Evolutionary conservation across 116 monocot genomes (phyloP).

Genomic region (Trichopus zeylanicus): DNA sequence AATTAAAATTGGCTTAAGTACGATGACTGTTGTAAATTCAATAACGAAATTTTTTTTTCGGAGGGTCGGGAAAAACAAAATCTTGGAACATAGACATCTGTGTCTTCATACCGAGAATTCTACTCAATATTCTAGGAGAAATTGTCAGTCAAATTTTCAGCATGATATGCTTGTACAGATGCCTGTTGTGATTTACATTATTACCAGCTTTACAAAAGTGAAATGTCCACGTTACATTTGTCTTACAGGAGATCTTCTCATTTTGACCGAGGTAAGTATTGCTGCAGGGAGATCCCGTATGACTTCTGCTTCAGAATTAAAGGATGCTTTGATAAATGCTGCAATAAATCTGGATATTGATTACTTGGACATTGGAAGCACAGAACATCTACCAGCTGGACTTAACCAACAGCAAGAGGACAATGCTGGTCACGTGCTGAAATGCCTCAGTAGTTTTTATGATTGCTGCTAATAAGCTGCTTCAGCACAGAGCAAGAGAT

Average conservation of each 20-base stretch:
- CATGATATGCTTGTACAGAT: no score
- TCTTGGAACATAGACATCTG: no score
- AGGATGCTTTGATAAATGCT: slow-evolving; percentile 50
- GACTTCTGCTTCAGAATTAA: slow-evolving; percentile 47
- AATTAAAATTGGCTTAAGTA: no score
- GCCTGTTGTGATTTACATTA: no score
- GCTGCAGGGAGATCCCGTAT: slow-evolving; percentile 59
- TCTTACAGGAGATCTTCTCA: slow-evolving; percentile 50
- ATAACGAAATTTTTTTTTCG: no score
- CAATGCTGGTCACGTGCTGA: slow-evolving; percentile 25
- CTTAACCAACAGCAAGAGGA: neutral
- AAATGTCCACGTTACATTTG: neutral
- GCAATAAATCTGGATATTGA: slow-evolving; percentile 31
- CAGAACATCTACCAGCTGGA: neutral
- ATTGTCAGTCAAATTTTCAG: no score
- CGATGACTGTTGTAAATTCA: no score
- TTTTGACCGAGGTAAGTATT: slow-evolving; percentile 68
- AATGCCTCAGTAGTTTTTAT: slow-evolving; percentile 28
- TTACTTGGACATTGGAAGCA: slow-evolving; percentile 32
- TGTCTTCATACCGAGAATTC: no score
- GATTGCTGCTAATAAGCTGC: slow-evolving; percentile 31
- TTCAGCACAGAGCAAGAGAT: slow-evolving; percentile 20
- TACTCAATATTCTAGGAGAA: no score
- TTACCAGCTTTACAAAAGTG: no score
- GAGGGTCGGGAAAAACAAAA: no score